Percentiles rank a stretch among this genome's conserved stretches.
Evolutionary conservation across 257 asterid genomes (phyloP).

Genomic region (Haberlea rhodopensis): DNA sequence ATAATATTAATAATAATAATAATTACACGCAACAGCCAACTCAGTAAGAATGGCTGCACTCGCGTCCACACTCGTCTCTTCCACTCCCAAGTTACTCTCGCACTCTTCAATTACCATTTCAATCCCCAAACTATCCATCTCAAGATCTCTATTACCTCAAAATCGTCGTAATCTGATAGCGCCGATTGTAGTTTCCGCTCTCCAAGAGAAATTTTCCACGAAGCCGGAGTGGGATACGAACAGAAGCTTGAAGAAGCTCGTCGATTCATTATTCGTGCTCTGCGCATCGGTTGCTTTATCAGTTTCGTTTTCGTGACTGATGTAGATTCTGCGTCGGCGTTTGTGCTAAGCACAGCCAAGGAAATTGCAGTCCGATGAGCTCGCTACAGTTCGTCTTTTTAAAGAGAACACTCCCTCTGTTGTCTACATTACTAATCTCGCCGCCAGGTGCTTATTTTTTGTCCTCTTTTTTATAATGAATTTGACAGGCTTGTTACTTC

Average conservation of each 20-base stretch:
- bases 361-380: slow-evolving; percentile 92
- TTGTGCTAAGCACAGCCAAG: slow-evolving; percentile 59
- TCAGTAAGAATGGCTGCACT: slow-evolving; percentile 43
- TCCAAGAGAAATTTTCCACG: slow-evolving; percentile 32
- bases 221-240: too few relatives aligned
- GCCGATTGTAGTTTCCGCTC: slow-evolving; percentile 40
- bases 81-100: slow-evolving; percentile 33
- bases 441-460: slow-evolving; percentile 48
- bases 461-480: too few relatives aligned
- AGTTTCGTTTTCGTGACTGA: slow-evolving; percentile 52
- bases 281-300: slow-evolving; percentile 85
- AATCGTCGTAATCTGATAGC: slow-evolving; percentile 29
- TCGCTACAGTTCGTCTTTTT: slow-evolving; percentile 89
- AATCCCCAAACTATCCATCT: slow-evolving; percentile 35
- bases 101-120: slow-evolving; percentile 23
- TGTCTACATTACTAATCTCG: slow-evolving; percentile 91
- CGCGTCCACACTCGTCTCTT: slow-evolving; percentile 45
- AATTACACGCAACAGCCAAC: slow-evolving; percentile 11
- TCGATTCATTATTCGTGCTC: slow-evolving; percentile 59
- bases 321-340: slow-evolving; percentile 79
- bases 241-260: slow-evolving; percentile 40
- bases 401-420: slow-evolving; percentile 95
- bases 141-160: slow-evolving; percentile 25
- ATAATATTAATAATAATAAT: slow-evolving; percentile 21
- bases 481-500: not conserved